Conservation (phyloP, 257 asterid genomes). For the Perilla frutescens region DNA sequence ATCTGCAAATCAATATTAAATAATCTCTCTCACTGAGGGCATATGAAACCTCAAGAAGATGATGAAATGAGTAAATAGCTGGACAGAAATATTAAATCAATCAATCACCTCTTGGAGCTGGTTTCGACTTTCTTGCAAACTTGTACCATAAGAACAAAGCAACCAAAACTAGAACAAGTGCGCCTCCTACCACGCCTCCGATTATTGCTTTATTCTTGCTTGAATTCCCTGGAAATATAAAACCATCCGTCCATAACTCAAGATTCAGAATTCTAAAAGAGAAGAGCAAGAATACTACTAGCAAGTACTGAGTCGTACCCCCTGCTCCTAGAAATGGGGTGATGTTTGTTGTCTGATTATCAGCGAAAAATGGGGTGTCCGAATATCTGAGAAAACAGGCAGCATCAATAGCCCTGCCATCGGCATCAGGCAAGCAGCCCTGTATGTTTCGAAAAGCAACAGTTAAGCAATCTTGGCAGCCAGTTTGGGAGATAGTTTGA, state of each 20-base stretch:
- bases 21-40: too few species aligned
- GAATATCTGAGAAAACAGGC: slow-evolving; percentile 85
- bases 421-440: slow-evolving; percentile 68
- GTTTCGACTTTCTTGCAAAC: slow-evolving; percentile 50
- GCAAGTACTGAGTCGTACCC: slow-evolving; percentile 19
- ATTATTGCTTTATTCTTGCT: slow-evolving; percentile 62
- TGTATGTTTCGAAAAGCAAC: slow-evolving; percentile 67
- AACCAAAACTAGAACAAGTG: slow-evolving; percentile 53
- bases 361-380: slow-evolving; percentile 57
- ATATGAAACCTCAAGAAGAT: too few species aligned
- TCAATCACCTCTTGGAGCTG: slow-evolving; percentile 55
- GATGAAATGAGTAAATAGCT: too few species aligned
- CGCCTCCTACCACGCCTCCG: slow-evolving; percentile 83
- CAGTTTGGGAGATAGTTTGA: slow-evolving; percentile 54
- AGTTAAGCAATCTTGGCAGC: slow-evolving; percentile 75
- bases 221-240: slow-evolving; percentile 58
- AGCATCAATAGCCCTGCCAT: slow-evolving; percentile 79
- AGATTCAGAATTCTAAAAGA: neutral
- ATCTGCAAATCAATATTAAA: too few species aligned
- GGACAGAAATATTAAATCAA: too few species aligned
- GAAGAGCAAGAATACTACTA: neutral
- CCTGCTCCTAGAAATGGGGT: slow-evolving; percentile 57
- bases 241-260: neutral
- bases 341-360: slow-evolving; percentile 61
- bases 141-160: slow-evolving; percentile 57